Percentiles rank a stretch among this genome's conserved stretches.
These are phyloP conservation scores for Theileria equi DNA, from an alignment of 169 alveolate genomes.

Conservation along the genomic window DNA sequence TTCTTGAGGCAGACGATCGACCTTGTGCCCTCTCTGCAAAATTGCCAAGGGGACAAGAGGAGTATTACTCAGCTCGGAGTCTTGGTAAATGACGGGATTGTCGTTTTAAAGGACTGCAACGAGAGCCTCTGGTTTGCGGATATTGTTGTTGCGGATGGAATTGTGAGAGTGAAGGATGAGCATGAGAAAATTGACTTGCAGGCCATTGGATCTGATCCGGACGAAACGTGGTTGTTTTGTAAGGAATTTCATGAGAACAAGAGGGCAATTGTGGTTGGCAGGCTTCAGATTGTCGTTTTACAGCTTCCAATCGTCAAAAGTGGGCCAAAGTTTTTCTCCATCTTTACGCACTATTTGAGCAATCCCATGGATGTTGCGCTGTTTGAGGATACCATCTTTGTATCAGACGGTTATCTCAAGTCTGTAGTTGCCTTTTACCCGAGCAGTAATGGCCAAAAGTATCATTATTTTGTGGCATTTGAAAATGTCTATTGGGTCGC, in stretches of 20 bases:
- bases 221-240: conserved; percentile 38
- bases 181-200: background rate
- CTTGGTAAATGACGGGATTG: background rate
- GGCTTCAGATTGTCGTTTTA: background rate
- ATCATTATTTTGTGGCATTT: background rate
- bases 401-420: conserved; percentile 47
- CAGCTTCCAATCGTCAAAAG: background rate
- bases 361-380: conserved; percentile 54
- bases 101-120: conserved; percentile 44
- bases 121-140: conserved; percentile 23
- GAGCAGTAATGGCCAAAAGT: background rate
- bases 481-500: conserved; percentile 15
- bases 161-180: background rate
- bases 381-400: background rate
- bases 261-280: conserved; percentile 22
- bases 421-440: background rate
- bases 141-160: background rate
- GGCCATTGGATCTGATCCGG: background rate
- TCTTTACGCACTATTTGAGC: conserved; percentile 14
- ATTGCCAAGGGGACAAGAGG: too few species aligned
- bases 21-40: too few species aligned
- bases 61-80: conserved; percentile 17
- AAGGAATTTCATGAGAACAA: conserved; percentile 4
- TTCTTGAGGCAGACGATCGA: too few species aligned
- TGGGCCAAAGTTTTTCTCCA: background rate